Evolutionary conservation across 371 early-diverging fungal genomes (phyloP).

Genomic region (Rhizopus arrhizus): DNA sequence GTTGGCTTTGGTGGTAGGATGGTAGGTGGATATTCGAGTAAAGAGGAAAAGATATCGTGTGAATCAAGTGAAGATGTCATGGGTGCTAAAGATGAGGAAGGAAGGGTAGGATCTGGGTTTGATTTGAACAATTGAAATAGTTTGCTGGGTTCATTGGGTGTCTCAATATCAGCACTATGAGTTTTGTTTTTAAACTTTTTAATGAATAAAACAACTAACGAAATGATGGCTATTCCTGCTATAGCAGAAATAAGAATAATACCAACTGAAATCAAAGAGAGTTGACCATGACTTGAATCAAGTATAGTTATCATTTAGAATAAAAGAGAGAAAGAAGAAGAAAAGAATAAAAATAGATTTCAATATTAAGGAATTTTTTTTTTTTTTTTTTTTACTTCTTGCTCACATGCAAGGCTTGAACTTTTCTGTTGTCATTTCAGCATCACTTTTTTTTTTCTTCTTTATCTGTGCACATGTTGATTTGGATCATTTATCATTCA

Average conservation of each 20-base stretch:
- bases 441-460: too few species aligned
- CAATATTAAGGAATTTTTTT: too few species aligned
- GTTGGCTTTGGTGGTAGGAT: neutral
- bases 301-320: too few species aligned
- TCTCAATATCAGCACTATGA: neutral
- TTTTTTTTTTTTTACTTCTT: too few species aligned
- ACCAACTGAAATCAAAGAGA: slow-evolving; percentile 9
- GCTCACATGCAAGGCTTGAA: too few species aligned
- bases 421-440: too few species aligned
- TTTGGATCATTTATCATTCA: neutral
- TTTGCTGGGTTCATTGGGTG: neutral
- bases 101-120: neutral
- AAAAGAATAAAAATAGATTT: too few species aligned
- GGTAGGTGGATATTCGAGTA: slow-evolving; percentile 20
- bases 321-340: too few species aligned
- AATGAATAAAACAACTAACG: slow-evolving; percentile 12
- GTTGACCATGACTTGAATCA: too few species aligned
- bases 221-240: slow-evolving; percentile 16
- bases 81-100: slow-evolving; percentile 8
- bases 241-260: slow-evolving; percentile 19
- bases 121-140: neutral
- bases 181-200: slow-evolving; percentile 1
- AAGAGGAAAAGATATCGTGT: slow-evolving; percentile 15
- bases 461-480: neutral
- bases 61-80: slow-evolving; percentile 16